These are phyloP conservation scores for Helminthosporium solani DNA, from an alignment of 2,329 filamentous ascomycete genomes.

Conservation along the genomic window DNA sequence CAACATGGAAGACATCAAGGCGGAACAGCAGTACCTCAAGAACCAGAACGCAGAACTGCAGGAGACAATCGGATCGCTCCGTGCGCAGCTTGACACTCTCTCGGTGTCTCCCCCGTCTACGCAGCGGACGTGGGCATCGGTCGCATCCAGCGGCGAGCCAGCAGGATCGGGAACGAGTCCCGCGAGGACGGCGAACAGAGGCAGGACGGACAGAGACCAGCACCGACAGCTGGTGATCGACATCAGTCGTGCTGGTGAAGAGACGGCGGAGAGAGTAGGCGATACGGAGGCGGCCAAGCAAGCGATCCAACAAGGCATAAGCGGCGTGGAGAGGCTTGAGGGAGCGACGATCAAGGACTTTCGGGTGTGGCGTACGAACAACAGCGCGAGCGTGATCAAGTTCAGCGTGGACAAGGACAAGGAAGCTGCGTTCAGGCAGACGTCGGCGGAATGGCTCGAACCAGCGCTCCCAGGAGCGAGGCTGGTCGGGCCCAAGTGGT, in stretches of 20 bases:
- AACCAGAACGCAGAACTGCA: slow-evolving; percentile 6
- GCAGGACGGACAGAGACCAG: slow-evolving; percentile 5
- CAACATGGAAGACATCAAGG: not conserved
- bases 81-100: slow-evolving; percentile 9
- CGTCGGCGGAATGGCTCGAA: slow-evolving; percentile 15
- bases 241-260: slow-evolving; percentile 6
- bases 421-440: slow-evolving; percentile 15
- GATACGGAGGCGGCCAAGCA: slow-evolving; percentile 8
- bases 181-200: slow-evolving; percentile 3
- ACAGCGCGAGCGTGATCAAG: slow-evolving; percentile 15
- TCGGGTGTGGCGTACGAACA: slow-evolving; percentile 9
- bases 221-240: slow-evolving; percentile 11
- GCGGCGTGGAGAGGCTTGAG: slow-evolving; percentile 9
- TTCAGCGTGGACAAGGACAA: slow-evolving; percentile 15
- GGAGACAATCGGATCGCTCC: slow-evolving; percentile 3
- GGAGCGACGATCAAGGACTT: slow-evolving; percentile 10
- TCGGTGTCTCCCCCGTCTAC: slow-evolving; percentile 7
- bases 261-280: slow-evolving; percentile 5
- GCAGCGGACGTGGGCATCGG: slow-evolving; percentile 8
- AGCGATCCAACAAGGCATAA: slow-evolving; percentile 11
- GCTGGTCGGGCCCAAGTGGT: slow-evolving; percentile 15
- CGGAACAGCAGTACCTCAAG: slow-evolving; percentile 9
- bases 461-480: slow-evolving; percentile 11
- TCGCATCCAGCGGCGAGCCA: slow-evolving; percentile 7
- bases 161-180: slow-evolving; percentile 3